Evolutionary conservation across 228 moss, liverwort and hornwort genomes (phyloP).

Genomic region (Sphagnum fallax): DNA sequence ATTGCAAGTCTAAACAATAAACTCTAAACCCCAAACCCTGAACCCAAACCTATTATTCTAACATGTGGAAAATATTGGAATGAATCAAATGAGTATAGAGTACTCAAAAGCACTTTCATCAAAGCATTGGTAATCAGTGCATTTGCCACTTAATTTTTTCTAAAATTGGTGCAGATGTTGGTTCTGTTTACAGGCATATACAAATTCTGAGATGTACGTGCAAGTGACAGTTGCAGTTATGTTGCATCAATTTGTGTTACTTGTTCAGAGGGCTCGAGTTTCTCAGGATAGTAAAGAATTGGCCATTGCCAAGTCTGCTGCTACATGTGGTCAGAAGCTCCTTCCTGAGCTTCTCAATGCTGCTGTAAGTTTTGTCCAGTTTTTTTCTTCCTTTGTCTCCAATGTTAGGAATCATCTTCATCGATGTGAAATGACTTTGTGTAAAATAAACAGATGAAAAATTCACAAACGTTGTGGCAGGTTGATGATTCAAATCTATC

Average conservation of each 20-base stretch:
- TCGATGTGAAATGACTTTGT: not conserved
- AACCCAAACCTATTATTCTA: too few relatives aligned
- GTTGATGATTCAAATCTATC: conserved; percentile 28
- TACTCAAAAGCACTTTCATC: too few relatives aligned
- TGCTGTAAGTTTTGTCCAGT: conserved; percentile 32
- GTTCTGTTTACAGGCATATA: conserved; percentile 38
- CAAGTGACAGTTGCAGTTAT: conserved; percentile 67
- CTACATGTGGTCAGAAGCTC: conserved; percentile 57
- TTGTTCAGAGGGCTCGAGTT: conserved; percentile 27
- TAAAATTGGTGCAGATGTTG: too few relatives aligned
- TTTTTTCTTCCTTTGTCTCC: not conserved
- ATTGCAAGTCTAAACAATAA: too few relatives aligned
- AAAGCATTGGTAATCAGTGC: too few relatives aligned
- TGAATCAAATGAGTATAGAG: too few relatives aligned
- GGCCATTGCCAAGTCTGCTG: conserved; percentile 24
- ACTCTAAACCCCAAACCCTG: too few relatives aligned
- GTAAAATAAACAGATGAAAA: too few relatives aligned
- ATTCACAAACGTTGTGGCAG: conserved; percentile 8
- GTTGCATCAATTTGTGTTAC: conserved; percentile 57
- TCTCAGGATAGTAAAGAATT: conserved; percentile 8
- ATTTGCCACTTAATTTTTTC: too few relatives aligned
- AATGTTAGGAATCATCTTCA: not conserved
- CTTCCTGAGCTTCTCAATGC: conserved; percentile 53
- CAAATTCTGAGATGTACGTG: conserved; percentile 52
- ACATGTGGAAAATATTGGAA: too few relatives aligned